These are phyloP conservation scores for Rhizopogon vinicolor DNA, from an alignment of 768 basidiomycete species.

Conservation along the genomic window DNA sequence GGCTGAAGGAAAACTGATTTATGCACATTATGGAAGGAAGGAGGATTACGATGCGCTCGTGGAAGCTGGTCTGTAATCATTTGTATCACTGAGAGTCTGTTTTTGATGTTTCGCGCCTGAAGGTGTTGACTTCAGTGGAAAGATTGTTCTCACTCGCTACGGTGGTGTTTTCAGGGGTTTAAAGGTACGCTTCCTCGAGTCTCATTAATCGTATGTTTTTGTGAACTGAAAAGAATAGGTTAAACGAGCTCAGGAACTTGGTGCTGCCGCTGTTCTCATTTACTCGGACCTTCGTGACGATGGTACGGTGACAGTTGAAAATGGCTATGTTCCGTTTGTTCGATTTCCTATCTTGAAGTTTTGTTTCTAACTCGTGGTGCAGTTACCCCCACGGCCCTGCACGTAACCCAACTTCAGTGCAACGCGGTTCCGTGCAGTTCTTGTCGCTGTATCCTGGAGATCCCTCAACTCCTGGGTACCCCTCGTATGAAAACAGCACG, in stretches of 20 bases:
- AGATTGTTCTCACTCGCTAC: conserved; percentile 58
- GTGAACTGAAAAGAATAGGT: conserved; percentile 29
- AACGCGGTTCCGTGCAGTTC: conserved; percentile 66
- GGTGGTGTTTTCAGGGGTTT: conserved; percentile 63
- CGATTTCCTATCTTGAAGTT: neutral
- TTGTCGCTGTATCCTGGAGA: conserved; percentile 52
- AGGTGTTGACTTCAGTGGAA: conserved; percentile 57
- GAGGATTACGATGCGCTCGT: conserved; percentile 60
- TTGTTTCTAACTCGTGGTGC: neutral
- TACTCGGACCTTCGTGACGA: conserved; percentile 66
- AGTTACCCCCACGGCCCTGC: conserved; percentile 70
- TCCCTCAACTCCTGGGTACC: conserved; percentile 45
- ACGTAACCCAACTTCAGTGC: conserved; percentile 54
- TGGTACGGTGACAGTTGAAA: conserved; percentile 52
- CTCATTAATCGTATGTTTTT: neutral
- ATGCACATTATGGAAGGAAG: conserved; percentile 56
- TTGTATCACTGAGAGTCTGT: neutral
- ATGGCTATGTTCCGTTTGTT: conserved; percentile 46
- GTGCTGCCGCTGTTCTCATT: conserved; percentile 55
- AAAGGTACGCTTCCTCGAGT: conserved; percentile 36
- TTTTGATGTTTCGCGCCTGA: neutral
- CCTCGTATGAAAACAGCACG: conserved; percentile 63
- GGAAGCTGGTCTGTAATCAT: conserved; percentile 35
- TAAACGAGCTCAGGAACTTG: conserved; percentile 61
- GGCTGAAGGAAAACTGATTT: conserved; percentile 54